These are phyloP conservation scores for Cutaneotrichosporon curvatum DNA, from an alignment of 1,284 basidiomycete genomes.

Conservation along the genomic window DNA sequence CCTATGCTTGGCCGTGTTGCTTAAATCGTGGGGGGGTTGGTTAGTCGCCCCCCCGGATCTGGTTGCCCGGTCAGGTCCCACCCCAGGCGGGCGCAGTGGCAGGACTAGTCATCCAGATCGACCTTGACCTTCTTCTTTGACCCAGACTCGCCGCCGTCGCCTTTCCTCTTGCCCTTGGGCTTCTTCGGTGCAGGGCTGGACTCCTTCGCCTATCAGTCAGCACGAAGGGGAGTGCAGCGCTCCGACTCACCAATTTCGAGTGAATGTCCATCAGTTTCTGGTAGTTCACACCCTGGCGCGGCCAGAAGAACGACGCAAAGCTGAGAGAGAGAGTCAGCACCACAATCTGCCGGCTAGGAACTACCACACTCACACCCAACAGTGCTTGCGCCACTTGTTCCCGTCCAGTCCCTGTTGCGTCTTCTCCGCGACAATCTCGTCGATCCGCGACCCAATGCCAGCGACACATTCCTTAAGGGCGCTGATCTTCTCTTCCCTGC, in stretches of 20 bases:
- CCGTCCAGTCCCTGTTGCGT: conserved; percentile 66
- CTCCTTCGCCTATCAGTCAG: conserved; percentile 18
- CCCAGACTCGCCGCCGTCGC: conserved; percentile 20
- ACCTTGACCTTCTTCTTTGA: conserved; percentile 31
- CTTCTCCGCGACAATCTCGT: conserved; percentile 70
- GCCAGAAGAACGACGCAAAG: conserved; percentile 94
- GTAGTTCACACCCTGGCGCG: conserved; percentile 81
- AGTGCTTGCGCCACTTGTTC: conserved; percentile 81
- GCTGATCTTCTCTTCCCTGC: conserved; percentile 87
- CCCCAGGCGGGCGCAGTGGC: too few relatives aligned
- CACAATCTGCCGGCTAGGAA: not conserved
- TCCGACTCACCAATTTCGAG: conserved; percentile 74
- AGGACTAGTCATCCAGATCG: not conserved
- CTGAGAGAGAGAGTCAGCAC: conserved; percentile 47
- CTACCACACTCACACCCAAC: conserved; percentile 73
- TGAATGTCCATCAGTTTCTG: conserved; percentile 86
- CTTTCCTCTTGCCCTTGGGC: conserved; percentile 25
- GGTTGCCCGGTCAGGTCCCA: too few relatives aligned
- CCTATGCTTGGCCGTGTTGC: too few relatives aligned
- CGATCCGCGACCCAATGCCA: conserved; percentile 88
- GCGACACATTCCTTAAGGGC: conserved; percentile 93
- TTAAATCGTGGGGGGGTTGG: too few relatives aligned
- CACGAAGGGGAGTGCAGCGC: too few relatives aligned
- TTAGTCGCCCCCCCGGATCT: too few relatives aligned
- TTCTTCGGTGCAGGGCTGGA: conserved; percentile 18